Conservation (phyloP, 148 eudicot genomes). For the Limonium bicolor region DNA sequence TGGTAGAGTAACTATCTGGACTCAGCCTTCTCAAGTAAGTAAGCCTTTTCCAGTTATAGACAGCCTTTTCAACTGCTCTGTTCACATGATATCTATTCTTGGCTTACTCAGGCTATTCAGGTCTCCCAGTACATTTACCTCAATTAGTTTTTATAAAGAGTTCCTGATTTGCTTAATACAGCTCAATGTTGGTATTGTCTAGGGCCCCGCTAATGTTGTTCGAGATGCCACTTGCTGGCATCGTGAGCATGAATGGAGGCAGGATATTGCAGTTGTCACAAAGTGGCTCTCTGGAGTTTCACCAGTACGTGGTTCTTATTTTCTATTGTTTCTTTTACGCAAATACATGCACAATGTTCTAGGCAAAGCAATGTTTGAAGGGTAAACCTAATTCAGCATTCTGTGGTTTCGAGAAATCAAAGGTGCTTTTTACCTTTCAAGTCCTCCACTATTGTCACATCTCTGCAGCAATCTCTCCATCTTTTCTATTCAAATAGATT, state of each 20-base stretch:
- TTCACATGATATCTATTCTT: too few species aligned
- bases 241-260: conserved; percentile 95
- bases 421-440: too few species aligned
- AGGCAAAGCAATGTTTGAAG: too few species aligned
- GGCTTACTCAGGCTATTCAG: too few species aligned
- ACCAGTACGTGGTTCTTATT: conserved; percentile 52
- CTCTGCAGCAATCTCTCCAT: too few species aligned
- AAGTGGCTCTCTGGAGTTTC: conserved; percentile 96
- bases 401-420: too few species aligned
- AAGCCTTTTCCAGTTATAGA: conserved; percentile 1
- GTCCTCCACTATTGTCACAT: too few species aligned
- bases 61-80: too few species aligned
- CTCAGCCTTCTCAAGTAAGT: conserved; percentile 75
- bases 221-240: conserved; percentile 92
- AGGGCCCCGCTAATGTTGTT: conserved; percentile 82
- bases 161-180: not conserved
- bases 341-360: not conserved
- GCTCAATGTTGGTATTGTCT: conserved; percentile 3
- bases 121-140: too few species aligned
- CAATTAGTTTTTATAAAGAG: too few species aligned
- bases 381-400: too few species aligned
- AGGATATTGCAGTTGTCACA: conserved; percentile 97
- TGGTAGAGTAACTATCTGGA: conserved; percentile 92
- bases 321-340: not conserved
- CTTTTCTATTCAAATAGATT: too few species aligned